phyloP scores from a whole-genome alignment of 2,329 filamentous ascomycete species.

The Lasiodiplodia citricola region DNA sequence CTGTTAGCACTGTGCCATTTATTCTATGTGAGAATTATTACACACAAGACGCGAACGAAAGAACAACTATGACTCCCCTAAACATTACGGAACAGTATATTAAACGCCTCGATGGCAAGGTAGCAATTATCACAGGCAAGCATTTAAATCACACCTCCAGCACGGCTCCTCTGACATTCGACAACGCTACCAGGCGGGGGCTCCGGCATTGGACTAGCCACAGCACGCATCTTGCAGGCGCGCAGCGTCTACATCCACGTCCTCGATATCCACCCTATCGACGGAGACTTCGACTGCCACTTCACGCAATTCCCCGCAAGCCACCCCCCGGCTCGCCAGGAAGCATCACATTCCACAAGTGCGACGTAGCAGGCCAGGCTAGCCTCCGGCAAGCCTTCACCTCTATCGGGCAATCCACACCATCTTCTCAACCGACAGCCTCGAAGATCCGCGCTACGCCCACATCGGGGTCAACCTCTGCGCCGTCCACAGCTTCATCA shows the following conservation, averaged over 20 bases:
- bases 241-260: constrained; percentile 48
- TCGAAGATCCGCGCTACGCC: constrained; percentile 35
- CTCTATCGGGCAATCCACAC: constrained; percentile 34
- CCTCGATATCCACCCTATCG: constrained; percentile 43
- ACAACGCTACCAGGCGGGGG: constrained; percentile 31
- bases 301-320: not conserved
- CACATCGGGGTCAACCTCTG: constrained; percentile 45
- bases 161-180: too few relatives aligned
- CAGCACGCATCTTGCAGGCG: constrained; percentile 45
- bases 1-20: too few relatives aligned
- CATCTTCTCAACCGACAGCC: constrained; percentile 43
- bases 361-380: constrained; percentile 37
- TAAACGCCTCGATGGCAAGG: not conserved
- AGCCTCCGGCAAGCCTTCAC: constrained; percentile 34
- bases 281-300: constrained; percentile 26
- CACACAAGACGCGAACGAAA: too few relatives aligned
- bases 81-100: not conserved
- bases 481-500: constrained; percentile 40
- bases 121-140: not conserved
- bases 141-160: not conserved
- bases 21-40: too few relatives aligned
- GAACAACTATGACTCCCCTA: not conserved
- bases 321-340: not conserved
- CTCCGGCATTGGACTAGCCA: constrained; percentile 51
- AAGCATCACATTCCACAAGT: constrained; percentile 31